phyloP scores from a whole-genome alignment of 2,329 filamentous ascomycete species.

The Phialocephala subalpina region DNA sequence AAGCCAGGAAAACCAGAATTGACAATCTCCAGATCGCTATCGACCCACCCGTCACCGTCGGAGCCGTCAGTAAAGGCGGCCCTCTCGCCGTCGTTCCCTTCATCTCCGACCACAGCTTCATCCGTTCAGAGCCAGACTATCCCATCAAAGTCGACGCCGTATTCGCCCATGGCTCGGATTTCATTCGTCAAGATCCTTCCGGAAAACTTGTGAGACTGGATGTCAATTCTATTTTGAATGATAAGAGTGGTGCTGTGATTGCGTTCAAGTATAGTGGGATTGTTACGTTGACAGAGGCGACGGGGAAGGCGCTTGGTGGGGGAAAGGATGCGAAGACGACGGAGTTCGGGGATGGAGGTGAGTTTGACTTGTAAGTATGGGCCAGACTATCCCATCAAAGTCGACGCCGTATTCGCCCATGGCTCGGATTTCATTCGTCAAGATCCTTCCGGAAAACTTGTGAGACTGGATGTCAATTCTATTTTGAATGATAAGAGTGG shows the following conservation, averaged over 20 bases:
- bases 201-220: conserved; percentile 49
- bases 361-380: too few relatives aligned
- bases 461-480: conserved; percentile 49
- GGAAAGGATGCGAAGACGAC: conserved; percentile 48
- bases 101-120: conserved; percentile 37
- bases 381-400: conserved; percentile 45
- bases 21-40: conserved; percentile 46
- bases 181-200: conserved; percentile 49
- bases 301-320: conserved; percentile 46
- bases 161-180: conserved; percentile 51
- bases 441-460: conserved; percentile 48
- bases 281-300: conserved; percentile 46
- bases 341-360: conserved; percentile 50
- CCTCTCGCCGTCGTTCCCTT: conserved; percentile 46
- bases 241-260: conserved; percentile 47
- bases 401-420: conserved; percentile 49
- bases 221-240: conserved; percentile 47
- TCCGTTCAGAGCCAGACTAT: conserved; percentile 49
- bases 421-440: conserved; percentile 51
- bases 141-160: conserved; percentile 47
- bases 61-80: conserved; percentile 41
- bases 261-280: conserved; percentile 50
- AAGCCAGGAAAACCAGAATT: conserved; percentile 5
- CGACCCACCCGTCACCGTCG: conserved; percentile 42
- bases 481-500: conserved; percentile 47